Percentiles rank a stretch among this genome's conserved stretches.
phyloP scores from a whole-genome alignment of 1,284 basidiomycete genomes.

The Naganishia cerealis region DNA sequence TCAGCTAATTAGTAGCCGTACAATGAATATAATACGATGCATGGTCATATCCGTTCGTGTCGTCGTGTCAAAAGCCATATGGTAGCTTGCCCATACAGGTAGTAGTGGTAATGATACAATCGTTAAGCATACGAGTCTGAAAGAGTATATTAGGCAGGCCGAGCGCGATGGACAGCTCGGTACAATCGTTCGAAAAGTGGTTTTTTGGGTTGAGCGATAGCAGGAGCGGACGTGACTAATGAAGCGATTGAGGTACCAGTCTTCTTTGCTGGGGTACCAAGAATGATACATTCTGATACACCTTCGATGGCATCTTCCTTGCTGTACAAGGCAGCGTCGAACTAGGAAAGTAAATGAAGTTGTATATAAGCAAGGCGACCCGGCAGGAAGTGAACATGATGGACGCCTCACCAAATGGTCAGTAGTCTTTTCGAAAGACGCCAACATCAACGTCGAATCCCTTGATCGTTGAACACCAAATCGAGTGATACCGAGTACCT shows the following conservation, averaged over 20 bases:
- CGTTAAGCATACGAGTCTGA: neutral
- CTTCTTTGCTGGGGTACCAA: slow-evolving; percentile 95
- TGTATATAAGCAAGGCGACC: neutral
- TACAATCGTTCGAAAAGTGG: slow-evolving; percentile 59
- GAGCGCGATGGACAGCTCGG: slow-evolving; percentile 17
- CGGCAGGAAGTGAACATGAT: neutral
- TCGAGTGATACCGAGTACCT: slow-evolving; percentile 96
- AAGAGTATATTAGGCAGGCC: slow-evolving; percentile 4
- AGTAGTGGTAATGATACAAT: slow-evolving; percentile 4
- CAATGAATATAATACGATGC: neutral
- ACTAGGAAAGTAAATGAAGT: slow-evolving; percentile 51
- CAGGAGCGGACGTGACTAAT: slow-evolving; percentile 61
- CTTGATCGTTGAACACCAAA: slow-evolving; percentile 99
- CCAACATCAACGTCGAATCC: slow-evolving; percentile 98
- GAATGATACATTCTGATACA: slow-evolving; percentile 98
- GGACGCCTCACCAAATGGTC: slow-evolving; percentile 72
- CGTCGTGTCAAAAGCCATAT: neutral
- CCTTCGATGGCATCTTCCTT: slow-evolving; percentile 94
- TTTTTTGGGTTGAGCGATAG: slow-evolving; percentile 60
- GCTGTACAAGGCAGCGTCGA: slow-evolving; percentile 93
- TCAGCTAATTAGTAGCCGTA: no score
- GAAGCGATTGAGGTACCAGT: slow-evolving; percentile 92
- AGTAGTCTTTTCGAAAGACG: slow-evolving; percentile 98
- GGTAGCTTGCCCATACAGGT: neutral
- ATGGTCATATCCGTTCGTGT: neutral